Conservation (phyloP, 2,329 filamentous ascomycete species). For the Penicillium sp. region DNA sequence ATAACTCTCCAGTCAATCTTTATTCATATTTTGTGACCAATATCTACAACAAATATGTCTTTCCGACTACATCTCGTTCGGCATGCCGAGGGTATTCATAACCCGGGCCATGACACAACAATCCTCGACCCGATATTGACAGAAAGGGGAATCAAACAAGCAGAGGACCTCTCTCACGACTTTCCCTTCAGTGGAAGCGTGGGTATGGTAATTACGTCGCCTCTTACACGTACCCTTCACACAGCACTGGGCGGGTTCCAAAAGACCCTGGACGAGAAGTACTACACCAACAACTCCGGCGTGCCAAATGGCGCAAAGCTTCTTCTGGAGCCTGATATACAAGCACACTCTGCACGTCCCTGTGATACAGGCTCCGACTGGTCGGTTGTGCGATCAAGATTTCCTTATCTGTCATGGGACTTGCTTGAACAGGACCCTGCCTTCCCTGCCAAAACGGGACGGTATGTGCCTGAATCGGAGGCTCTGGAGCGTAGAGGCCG, state of each 20-base stretch:
- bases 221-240: slow-evolving; percentile 15
- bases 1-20: neutral
- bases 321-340: slow-evolving; percentile 9
- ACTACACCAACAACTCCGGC: slow-evolving; percentile 1
- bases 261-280: slow-evolving; percentile 8
- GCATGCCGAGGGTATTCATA: slow-evolving; percentile 19
- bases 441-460: neutral
- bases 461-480: neutral
- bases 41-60: neutral
- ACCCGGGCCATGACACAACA: slow-evolving; percentile 14
- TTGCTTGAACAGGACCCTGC: neutral
- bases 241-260: slow-evolving; percentile 15
- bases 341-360: slow-evolving; percentile 14
- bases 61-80: slow-evolving; percentile 15
- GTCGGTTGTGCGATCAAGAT: slow-evolving; percentile 5
- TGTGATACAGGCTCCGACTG: slow-evolving; percentile 15
- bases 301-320: slow-evolving; percentile 2
- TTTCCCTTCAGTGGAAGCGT: slow-evolving; percentile 11
- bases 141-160: slow-evolving; percentile 13
- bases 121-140: slow-evolving; percentile 16
- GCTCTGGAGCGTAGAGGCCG: neutral
- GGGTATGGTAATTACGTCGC: slow-evolving; percentile 16
- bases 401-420: slow-evolving; percentile 11
- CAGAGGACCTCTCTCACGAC: slow-evolving; percentile 1
- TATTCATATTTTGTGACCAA: neutral